phyloP scores from a whole-genome alignment of 2,329 filamentous ascomycete genomes.

The Exophiala sideris region DNA sequence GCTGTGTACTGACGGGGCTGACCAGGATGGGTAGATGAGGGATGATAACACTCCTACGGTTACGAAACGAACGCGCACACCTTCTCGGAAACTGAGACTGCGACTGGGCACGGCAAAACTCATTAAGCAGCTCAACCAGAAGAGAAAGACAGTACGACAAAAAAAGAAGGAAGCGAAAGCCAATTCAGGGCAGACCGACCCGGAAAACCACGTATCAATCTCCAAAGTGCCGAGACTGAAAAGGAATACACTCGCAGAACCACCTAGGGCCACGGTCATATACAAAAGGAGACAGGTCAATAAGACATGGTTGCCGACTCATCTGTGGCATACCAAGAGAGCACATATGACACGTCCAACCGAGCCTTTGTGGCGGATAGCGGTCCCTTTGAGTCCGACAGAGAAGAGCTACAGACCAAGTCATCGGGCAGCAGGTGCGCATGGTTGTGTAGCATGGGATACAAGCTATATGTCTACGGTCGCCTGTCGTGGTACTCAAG shows the following conservation, averaged over 20 bases:
- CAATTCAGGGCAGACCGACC: slow-evolving; percentile 28
- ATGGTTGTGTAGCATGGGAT: slow-evolving; percentile 85
- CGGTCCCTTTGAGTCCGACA: slow-evolving; percentile 77
- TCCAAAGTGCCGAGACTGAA: slow-evolving; percentile 61
- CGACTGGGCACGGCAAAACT: slow-evolving; percentile 73
- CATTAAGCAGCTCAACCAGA: slow-evolving; percentile 59
- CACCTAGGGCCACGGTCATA: slow-evolving; percentile 60
- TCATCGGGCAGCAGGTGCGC: slow-evolving; percentile 71
- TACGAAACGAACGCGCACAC: slow-evolving; percentile 52
- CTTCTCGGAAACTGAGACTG: slow-evolving; percentile 44
- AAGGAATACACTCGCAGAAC: slow-evolving; percentile 66
- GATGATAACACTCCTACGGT: slow-evolving; percentile 89
- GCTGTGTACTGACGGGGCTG: slow-evolving; percentile 20
- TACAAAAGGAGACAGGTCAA: slow-evolving; percentile 81
- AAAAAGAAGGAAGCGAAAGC: slow-evolving; percentile 36
- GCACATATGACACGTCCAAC: slow-evolving; percentile 80
- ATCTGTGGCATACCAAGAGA: slow-evolving; percentile 89
- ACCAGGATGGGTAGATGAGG: slow-evolving; percentile 58
- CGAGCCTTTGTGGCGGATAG: slow-evolving; percentile 84
- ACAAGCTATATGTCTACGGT: slow-evolving; percentile 92
- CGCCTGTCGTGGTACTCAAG: slow-evolving; percentile 64
- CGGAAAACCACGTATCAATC: slow-evolving; percentile 25
- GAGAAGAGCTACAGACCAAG: slow-evolving; percentile 87
- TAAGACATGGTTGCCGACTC: slow-evolving; percentile 94
- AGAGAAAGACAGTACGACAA: slow-evolving; percentile 47